Evolutionary conservation across 2,329 filamentous ascomycete species (phyloP), one percentile per base, ranked within the genome.

Genomic region (Dactylellina leptospora): DNA sequence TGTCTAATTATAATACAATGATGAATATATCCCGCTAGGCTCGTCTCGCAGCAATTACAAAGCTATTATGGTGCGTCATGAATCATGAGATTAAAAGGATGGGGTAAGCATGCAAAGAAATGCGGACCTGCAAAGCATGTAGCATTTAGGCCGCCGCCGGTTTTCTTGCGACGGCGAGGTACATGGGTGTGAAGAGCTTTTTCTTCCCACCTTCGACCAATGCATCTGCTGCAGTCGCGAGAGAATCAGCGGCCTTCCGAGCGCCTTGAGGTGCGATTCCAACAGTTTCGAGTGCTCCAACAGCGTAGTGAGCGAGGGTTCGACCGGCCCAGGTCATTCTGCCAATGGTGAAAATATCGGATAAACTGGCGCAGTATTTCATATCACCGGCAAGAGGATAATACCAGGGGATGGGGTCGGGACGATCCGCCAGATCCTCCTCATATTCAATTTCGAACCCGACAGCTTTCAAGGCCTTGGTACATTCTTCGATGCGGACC

Each of bases 131-230:
- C n/a, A n/a, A n/a, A n/a, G n/a, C n/a, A n/a, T n/a, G n/a, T n/a
- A n/a, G n/a, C n/a, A n/a, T n/a, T n/a, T n/a, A n/a, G n/a, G 50
- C n/a, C 16, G 55, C 18, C 8, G 53, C 53, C 2, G 93, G 92
- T 85, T 97, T 97, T 82, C 91, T 88, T 73, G 87, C 93, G 70
- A 97, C 87, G 91, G 97, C 97, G 78, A 97, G 84, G 82, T 96
- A 97, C 93, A 97, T 97, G 63, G 93, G 93, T 1, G 93, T 97
- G 82, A 97, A 97, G n/a, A 97, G 85, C 80, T 96, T 90, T 83
- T 93, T 85, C 80, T 66, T 33, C 13, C 88, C 93, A 81, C 93
- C 93, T 50, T 90, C 91, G 20, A 96, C 93, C 55, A 97, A 83
- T 77, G 87, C 90, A 81, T 97, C 93, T 9, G 87, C 92, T 28